Evolutionary conservation across 2,329 filamentous ascomycete genomes (phyloP), one percentile per base, ranked within the genome.

Genomic region (Helminthosporium solani): DNA sequence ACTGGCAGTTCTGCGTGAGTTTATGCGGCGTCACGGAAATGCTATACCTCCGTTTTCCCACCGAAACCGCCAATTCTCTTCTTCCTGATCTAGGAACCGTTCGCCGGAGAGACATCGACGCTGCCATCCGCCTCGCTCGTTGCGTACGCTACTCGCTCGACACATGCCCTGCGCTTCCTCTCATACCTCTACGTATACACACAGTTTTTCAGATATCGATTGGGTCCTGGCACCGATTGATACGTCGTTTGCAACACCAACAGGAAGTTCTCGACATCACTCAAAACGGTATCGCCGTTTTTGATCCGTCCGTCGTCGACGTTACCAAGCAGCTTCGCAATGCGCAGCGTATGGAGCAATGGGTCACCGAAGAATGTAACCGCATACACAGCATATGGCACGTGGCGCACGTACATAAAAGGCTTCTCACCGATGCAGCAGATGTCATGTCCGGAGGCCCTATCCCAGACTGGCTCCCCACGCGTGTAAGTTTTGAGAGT

Each of bases 381-480:
- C 47, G 34, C 1, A 55, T 64, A 11, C 59, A 65, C 35, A 38
- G 47, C 5, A 42, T 49, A 15, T 66, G 63, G 63, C 49, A 51
- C 12, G 52, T 66, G 4, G 47, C 52, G 11, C 37, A 28, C 8
- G 50, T 62, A 2, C 53, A 57, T 6, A 57, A 59, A n/a, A 42
- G 48, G 4, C 53, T 56, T 2, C 45, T 64, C 1, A 43, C 53
- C 3, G 55, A 61, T 44, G 53, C 57, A 5, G 35, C 64, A 0
- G 56, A 63, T 28, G 49, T 56, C 5, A 58, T 65, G 55, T 50
- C 56, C 3, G 61, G 61, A 19, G 61, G 60, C 7, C 37, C 52
- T 12, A 62, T 65, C 12, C 61, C 61, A 2, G 53, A 58, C 15
- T 66, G 63, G 63, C 41, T 66, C 11, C 63, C 63, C 3, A 48